These are phyloP conservation scores for Cryptococcus depauperatus DNA, from an alignment of 1,284 basidiomycete genomes.

Conservation along the genomic window DNA sequence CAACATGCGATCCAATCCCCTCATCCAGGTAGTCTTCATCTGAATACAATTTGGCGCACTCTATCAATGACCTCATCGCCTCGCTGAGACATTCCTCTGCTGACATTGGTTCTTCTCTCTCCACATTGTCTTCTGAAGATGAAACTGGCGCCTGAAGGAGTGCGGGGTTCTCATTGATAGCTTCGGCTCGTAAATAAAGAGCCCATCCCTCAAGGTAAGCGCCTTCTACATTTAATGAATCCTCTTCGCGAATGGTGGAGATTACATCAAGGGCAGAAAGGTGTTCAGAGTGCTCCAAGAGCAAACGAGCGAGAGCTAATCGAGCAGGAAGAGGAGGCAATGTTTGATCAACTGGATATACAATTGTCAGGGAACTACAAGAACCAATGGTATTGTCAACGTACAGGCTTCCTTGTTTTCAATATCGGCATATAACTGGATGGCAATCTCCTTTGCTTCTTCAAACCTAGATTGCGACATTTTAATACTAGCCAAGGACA, in stretches of 20 bases:
- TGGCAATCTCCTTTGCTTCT: slow-evolving; percentile 64
- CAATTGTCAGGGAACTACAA: not conserved
- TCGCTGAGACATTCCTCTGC: slow-evolving; percentile 76
- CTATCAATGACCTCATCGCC: slow-evolving; percentile 70
- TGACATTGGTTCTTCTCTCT: slow-evolving; percentile 51
- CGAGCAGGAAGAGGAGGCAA: slow-evolving; percentile 69
- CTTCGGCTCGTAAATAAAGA: slow-evolving; percentile 58
- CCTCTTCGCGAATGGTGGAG: slow-evolving; percentile 67
- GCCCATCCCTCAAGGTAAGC: slow-evolving; percentile 96
- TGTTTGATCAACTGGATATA: slow-evolving; percentile 54
- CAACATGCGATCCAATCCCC: slow-evolving; percentile 67
- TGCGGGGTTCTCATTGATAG: slow-evolving; percentile 25
- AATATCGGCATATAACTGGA: slow-evolving; percentile 64
- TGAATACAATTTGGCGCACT: slow-evolving; percentile 65
- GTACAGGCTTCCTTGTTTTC: slow-evolving; percentile 65
- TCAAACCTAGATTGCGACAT: slow-evolving; percentile 78
- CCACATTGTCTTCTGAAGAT: slow-evolving; percentile 44
- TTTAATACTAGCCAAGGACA: slow-evolving; percentile 76
- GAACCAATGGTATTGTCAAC: no score
- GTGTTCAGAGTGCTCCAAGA: slow-evolving; percentile 70
- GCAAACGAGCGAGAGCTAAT: slow-evolving; percentile 67
- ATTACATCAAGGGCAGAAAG: slow-evolving; percentile 66
- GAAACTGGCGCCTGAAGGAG: slow-evolving; percentile 4
- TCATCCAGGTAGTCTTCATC: slow-evolving; percentile 66
- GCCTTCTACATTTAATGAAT: slow-evolving; percentile 81